These are phyloP conservation scores for Fusarium staphyleae DNA, from an alignment of 2,329 filamentous ascomycete species.

Conservation along the genomic window DNA sequence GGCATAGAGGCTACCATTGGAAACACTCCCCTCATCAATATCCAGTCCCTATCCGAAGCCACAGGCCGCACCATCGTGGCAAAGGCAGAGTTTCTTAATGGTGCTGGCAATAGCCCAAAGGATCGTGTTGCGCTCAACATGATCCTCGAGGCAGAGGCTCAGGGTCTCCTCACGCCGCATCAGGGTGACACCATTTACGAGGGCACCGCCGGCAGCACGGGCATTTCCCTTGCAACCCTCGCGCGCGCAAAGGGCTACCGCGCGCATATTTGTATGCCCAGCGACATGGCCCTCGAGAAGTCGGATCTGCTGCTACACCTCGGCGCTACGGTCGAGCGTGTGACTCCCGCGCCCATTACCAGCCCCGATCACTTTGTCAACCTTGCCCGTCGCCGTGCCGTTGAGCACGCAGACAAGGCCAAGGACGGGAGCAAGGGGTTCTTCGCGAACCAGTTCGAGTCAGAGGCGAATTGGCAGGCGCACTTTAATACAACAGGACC, in stretches of 20 bases:
- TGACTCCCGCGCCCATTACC: constrained; percentile 91
- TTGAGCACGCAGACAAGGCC: constrained; percentile 70
- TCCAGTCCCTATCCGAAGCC: constrained; percentile 83
- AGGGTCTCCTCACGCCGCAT: constrained; percentile 76
- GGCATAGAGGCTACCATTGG: constrained; percentile 94
- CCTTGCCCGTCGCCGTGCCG: constrained; percentile 77
- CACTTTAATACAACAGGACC: constrained; percentile 86
- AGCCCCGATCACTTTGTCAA: constrained; percentile 95
- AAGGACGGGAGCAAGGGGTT: constrained; percentile 75
- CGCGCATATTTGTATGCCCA: constrained; percentile 96
- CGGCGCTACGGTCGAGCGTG: constrained; percentile 90
- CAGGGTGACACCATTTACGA: constrained; percentile 96
- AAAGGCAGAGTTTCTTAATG: constrained; percentile 97
- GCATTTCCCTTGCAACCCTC: constrained; percentile 90
- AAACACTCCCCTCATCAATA: constrained; percentile 86
- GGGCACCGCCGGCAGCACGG: constrained; percentile 94
- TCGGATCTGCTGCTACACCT: constrained; percentile 87
- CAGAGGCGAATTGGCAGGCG: constrained; percentile 83
- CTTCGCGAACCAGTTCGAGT: constrained; percentile 98
- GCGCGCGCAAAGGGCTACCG: constrained; percentile 88
- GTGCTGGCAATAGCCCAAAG: constrained; percentile 91
- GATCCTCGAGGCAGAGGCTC: constrained; percentile 81
- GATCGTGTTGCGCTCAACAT: constrained; percentile 93
- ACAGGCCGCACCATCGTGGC: constrained; percentile 90
- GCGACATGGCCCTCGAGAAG: constrained; percentile 89